These are phyloP conservation scores for Naematelia encephala DNA, from an alignment of 768 basidiomycete genomes.

Conservation along the genomic window DNA sequence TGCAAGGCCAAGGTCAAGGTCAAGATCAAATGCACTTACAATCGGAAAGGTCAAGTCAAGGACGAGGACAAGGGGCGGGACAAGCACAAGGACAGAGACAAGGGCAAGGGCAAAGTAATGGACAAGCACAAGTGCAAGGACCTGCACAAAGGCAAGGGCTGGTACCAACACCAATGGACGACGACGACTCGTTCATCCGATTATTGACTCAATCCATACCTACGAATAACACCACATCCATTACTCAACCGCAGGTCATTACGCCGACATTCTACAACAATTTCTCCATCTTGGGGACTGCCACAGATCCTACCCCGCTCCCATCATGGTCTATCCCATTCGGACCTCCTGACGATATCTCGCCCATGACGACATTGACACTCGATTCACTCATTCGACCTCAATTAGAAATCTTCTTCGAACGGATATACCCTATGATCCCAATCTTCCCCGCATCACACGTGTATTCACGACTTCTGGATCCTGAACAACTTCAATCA, in stretches of 20 bases:
- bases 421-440: slow-evolving; percentile 37
- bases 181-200: background rate
- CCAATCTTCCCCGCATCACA: slow-evolving; percentile 27
- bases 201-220: background rate
- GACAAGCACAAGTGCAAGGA: background rate
- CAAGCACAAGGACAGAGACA: background rate
- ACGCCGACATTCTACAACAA: background rate
- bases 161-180: background rate
- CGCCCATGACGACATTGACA: slow-evolving; percentile 26
- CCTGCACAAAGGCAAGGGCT: background rate
- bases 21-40: too few species aligned
- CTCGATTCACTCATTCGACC: slow-evolving; percentile 29
- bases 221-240: background rate
- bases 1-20: background rate
- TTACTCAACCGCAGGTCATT: background rate
- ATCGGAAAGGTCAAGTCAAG: too few species aligned
- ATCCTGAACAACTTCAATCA: slow-evolving; percentile 11
- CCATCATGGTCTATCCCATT: slow-evolving; percentile 10
- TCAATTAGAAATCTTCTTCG: slow-evolving; percentile 36
- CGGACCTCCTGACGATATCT: slow-evolving; percentile 18
- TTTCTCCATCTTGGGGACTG: slow-evolving; percentile 1
- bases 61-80: background rate
- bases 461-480: slow-evolving; percentile 17
- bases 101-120: background rate
- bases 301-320: background rate